Evolutionary conservation across 345 rosid species (phyloP), one percentile per base, ranked within the genome.

Genomic region (Isatis tinctoria): DNA sequence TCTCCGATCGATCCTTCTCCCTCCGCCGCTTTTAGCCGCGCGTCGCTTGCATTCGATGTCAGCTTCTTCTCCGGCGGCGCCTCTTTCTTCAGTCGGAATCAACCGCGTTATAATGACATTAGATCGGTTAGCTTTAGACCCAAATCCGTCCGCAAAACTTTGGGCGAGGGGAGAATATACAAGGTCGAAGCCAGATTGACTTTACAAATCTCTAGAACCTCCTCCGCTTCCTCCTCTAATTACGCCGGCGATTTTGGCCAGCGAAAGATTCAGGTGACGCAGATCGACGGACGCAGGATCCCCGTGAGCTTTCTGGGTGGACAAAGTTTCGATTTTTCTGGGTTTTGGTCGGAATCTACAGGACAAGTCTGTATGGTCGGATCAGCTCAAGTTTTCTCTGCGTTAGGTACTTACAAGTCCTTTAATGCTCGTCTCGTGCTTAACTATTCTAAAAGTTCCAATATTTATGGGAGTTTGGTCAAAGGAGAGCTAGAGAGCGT

Each of bases 311-410:
- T 71, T 17, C 61, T 70, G 33, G 81, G 69, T 0, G 54, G 66
- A 13, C 77, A 32, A 18, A 64, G 65, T 22, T 91, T 93, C 71
- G 69, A 71, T 13, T 75, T 94, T 2, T 78, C 56, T 60, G 98
- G 98, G 58, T 88, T 79, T 70, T 87, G 91, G 98, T 86, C 90
- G 3, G 79, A 85, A 75, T 73, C 86, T 56, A 77, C 83, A n/a
- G 93, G 95, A 70, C 82, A 76, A 78, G 85, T 91, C 30, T 94
- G 98, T 82, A 80, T 89, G 95, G 88, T 94, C 28, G 97, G 97
- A 85, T 88, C 97, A 65, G 83, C 86, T 13, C 45, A 73, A 58
- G 68, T 56, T 36, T 36, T 41, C 12, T 57, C 47, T 4, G 68
- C 65, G 70, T 71, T 72, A 27, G 87, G 90, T 51, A 74, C 33